phyloP scores from a whole-genome alignment of 148 eudicot species.

The Cornus controversa region DNA sequence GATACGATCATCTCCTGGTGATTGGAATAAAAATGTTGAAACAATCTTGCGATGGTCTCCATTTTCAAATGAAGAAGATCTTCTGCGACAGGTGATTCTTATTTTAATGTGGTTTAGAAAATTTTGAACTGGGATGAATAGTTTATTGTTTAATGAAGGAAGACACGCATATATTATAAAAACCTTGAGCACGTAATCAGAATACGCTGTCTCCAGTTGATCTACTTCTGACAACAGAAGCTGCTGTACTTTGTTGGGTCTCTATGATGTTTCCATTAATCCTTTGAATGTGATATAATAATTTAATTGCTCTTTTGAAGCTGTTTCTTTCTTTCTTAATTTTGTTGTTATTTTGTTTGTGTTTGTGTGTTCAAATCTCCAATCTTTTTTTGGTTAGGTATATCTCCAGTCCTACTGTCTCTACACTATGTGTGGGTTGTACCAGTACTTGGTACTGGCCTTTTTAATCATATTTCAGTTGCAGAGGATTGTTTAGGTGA shows the following conservation, averaged over 20 bases:
- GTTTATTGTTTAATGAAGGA: not conserved
- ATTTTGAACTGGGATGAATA: not conserved
- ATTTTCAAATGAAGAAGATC: slow-evolving; percentile 80
- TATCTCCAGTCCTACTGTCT: not conserved
- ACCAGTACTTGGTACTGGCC: no score
- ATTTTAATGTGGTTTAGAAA: not conserved
- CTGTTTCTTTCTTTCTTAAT: not conserved
- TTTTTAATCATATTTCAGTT: no score
- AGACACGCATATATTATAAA: slow-evolving; percentile 4
- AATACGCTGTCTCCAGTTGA: not conserved
- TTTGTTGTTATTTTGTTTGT: no score
- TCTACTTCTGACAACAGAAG: not conserved
- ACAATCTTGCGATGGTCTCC: slow-evolving; percentile 90
- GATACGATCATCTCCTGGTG: slow-evolving; percentile 52
- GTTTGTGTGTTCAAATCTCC: no score
- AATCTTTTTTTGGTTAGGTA: no score
- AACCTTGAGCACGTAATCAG: not conserved
- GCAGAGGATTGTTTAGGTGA: no score
- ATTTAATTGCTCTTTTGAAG: not conserved
- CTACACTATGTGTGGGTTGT: no score
- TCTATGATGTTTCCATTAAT: not conserved
- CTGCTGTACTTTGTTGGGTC: not conserved
- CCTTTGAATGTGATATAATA: not conserved
- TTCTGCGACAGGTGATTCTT: slow-evolving; percentile 70
- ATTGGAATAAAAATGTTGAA: slow-evolving; percentile 68